Evolutionary conservation across 139 green algal genomes (phyloP).

Genomic region (Micractinium conductrix): DNA sequence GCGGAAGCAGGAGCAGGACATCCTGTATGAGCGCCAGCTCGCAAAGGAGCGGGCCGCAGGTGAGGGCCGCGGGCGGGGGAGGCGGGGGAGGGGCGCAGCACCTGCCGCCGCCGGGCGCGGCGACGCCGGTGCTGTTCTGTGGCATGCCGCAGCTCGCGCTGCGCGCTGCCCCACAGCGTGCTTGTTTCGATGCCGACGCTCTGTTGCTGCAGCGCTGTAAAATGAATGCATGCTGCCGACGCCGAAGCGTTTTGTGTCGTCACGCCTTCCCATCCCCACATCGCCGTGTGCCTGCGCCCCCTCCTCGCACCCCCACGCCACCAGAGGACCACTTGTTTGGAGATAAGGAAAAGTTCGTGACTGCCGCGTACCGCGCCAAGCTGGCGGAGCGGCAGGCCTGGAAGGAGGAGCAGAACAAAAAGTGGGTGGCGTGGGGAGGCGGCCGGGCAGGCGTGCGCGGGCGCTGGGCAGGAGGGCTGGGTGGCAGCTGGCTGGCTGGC

Average conservation of each 20-base stretch:
- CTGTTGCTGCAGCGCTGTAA: no score
- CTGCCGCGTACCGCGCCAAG: slow-evolving; percentile 91
- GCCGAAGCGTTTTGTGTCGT: no score
- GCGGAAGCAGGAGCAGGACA: slow-evolving; percentile 86
- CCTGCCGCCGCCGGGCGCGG: no score
- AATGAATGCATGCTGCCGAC: no score
- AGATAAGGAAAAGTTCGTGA: slow-evolving; percentile 96
- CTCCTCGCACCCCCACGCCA: not conserved
- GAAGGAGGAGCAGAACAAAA: slow-evolving; percentile 62
- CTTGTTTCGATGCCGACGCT: no score
- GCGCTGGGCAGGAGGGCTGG: no score
- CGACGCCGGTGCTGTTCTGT: no score
- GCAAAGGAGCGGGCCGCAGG: slow-evolving; percentile 43
- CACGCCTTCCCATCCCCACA: not conserved
- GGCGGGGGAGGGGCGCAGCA: no score
- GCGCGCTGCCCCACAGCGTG: no score
- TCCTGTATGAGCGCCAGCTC: slow-evolving; percentile 76
- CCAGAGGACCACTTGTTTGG: slow-evolving; percentile 93
- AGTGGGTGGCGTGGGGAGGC: slow-evolving; percentile 48
- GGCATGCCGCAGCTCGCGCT: no score
- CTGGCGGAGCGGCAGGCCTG: slow-evolving; percentile 91
- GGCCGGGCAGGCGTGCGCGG: no score
- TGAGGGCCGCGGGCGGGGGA: not conserved
- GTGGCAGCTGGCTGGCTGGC: not conserved
- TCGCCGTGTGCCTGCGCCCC: not conserved